Conservation (phyloP, 78 protist species). For the Tieghemostelium lacteum region DNA sequence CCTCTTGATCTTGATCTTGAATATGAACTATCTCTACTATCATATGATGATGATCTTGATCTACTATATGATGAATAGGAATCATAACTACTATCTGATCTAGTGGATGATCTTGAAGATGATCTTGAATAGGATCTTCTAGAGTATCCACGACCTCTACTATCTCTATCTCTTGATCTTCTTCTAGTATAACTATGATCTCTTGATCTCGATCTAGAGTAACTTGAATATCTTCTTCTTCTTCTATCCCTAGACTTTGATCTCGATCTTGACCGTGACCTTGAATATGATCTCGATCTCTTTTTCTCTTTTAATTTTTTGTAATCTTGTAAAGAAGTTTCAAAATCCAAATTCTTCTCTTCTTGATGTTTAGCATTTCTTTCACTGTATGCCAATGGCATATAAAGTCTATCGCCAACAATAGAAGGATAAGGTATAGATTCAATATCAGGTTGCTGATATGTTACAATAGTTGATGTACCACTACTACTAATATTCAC, state of each 20-base stretch:
- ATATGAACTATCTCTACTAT: neutral
- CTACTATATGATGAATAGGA: neutral
- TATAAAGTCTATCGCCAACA: slow-evolving; percentile 62
- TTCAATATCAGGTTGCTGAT: slow-evolving; percentile 8
- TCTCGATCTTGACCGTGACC: neutral
- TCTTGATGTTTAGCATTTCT: neutral
- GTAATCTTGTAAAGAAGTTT: slow-evolving; percentile 39
- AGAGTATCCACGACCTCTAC: neutral
- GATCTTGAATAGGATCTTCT: slow-evolving; percentile 7
- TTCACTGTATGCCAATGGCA: slow-evolving; percentile 41
- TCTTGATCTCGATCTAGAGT: slow-evolving; percentile 2
- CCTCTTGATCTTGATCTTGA: neutral
- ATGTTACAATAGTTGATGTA: neutral
- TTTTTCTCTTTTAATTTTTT: slow-evolving; percentile 56
- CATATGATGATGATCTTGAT: slow-evolving; percentile 2
- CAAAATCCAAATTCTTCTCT: slow-evolving; percentile 29
- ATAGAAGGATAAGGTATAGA: slow-evolving; percentile 61
- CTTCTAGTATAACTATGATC: slow-evolving; percentile 18
- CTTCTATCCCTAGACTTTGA: neutral
- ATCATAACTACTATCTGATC: neutral
- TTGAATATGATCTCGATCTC: neutral
- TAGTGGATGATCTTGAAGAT: neutral
- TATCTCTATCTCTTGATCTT: neutral
- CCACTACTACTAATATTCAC: neutral
- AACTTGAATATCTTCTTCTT: slow-evolving; percentile 6